Base-by-base conservation (phyloP, 192 early-diverging fungal genomes). In the Coemansia sp. region DNA sequence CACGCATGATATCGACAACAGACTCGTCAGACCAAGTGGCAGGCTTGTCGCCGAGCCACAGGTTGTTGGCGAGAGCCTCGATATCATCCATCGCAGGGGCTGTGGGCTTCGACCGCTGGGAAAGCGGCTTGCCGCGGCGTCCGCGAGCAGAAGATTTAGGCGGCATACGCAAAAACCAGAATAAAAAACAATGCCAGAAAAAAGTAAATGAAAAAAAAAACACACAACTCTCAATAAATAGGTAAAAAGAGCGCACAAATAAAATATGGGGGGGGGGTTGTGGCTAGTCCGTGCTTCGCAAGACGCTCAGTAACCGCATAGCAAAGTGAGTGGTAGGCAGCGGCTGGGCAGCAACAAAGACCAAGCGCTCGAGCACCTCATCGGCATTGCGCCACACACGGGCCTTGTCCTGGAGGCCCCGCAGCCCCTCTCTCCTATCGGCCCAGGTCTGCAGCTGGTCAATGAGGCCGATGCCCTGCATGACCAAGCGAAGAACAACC, bases 391-490 rank as follows among this genome's bases (percentile, higher is more conserved):
- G 65, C 78, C 78, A 80, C 8, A 75, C 69, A 12, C 73, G 39
- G 12, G 34, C 43, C 5, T 69, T 66, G 47, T 80, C 77, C 6
- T 33, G 38, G 28, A 68, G 65, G 3, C 72, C 77, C n/a, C 59
- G 72, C 6, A 25, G 28, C 3, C 77, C 77, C 0, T 25, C n/a
- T 3, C 77, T 55, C 4, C 77, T 41, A 52, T 80, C 72, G 1
- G 72, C 77, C 77, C 77, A 80, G 38, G 59, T 65, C 23, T 80
- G 77, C 60, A 80, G 66, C 69, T 80, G 77, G 66, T 80, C 77
- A 0, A 80, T 45, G 23, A 80, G 57, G 16, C 65, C 68, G 16
- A 80, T 66, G 26, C 77, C 77, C 66, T 69, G 77, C 48, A 71
- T 13, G 28, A 68, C 69, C 61, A 80, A 35, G 23, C 66, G 65